Evolutionary conservation across 768 basidiomycete species (phyloP).

Genomic region (Boletus eberwhitei): DNA sequence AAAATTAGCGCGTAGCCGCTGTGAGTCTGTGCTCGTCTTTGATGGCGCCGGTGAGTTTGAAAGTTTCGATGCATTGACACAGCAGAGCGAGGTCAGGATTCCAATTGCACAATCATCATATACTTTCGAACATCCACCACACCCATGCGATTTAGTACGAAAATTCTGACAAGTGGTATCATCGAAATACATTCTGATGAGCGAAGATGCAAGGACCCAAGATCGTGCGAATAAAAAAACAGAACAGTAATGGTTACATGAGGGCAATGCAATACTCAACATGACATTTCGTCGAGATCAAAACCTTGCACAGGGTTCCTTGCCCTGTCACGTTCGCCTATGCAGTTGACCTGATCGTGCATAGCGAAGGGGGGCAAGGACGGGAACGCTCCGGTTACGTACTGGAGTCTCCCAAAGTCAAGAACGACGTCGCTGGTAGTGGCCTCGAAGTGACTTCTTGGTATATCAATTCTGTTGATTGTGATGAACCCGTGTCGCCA

Average conservation of each 20-base stretch:
- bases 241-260: not conserved
- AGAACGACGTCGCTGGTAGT: constrained; percentile 14
- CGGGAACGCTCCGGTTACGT: not conserved
- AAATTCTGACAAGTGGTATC: constrained; percentile 4
- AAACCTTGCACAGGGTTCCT: not conserved
- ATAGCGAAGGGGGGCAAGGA: not conserved
- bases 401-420: constrained; percentile 13
- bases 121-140: not conserved
- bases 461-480: constrained; percentile 42
- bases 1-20: too few species aligned
- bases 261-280: not conserved
- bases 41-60: too few species aligned
- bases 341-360: not conserved
- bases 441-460: constrained; percentile 41
- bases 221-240: not conserved
- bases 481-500: not conserved
- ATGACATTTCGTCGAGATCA: not conserved
- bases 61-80: too few species aligned
- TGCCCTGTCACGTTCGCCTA: not conserved
- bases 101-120: not conserved
- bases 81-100: too few species aligned
- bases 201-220: not conserved
- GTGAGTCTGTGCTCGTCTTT: too few species aligned
- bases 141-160: not conserved
- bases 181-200: constrained; percentile 1